Percentiles rank a stretch among this genome's conserved stretches.
Conservation (phyloP, 2,329 filamentous ascomycete species). For the Phoma sp. region DNA sequence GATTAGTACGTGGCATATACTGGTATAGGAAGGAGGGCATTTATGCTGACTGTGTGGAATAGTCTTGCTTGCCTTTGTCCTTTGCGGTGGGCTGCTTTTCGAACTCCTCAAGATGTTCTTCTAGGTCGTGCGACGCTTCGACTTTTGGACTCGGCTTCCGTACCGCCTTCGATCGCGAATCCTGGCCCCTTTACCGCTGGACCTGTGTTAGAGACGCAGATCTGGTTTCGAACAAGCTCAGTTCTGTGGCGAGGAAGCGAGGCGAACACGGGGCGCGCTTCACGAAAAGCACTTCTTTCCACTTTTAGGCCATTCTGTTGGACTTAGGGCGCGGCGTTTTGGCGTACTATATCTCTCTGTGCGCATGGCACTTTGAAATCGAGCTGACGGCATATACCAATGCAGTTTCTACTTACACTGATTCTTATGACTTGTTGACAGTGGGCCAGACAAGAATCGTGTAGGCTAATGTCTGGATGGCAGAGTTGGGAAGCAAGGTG, state of each 20-base stretch:
- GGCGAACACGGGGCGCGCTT: neutral
- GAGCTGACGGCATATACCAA: slow-evolving; percentile 4
- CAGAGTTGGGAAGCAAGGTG: too few relatives aligned
- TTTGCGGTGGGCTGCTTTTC: slow-evolving; percentile 66
- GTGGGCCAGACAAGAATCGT: neutral
- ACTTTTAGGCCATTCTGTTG: neutral
- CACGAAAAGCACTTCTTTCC: neutral
- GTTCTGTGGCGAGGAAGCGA: neutral
- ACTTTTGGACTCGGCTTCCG: neutral
- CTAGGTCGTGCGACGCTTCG: slow-evolving; percentile 19
- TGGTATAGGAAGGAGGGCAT: neutral
- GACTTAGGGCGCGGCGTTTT: slow-evolving; percentile 14
- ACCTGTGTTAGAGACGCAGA: too few relatives aligned
- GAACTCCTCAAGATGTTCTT: slow-evolving; percentile 61
- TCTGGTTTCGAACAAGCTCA: neutral
- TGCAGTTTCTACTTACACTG: neutral
- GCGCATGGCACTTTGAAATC: neutral
- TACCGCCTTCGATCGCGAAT: neutral
- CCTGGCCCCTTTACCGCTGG: neutral
- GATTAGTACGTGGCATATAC: slow-evolving; percentile 60
- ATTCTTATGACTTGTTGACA: neutral
- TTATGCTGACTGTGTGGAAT: neutral
- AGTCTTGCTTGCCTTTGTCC: slow-evolving; percentile 68
- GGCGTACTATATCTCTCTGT: slow-evolving; percentile 11
- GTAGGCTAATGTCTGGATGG: neutral